A percentile compares a stretch with the other conserved stretches of the same genome.
phyloP scores from a whole-genome alignment of 176 grass and related monocot genomes.

The Chloris gayana region DNA sequence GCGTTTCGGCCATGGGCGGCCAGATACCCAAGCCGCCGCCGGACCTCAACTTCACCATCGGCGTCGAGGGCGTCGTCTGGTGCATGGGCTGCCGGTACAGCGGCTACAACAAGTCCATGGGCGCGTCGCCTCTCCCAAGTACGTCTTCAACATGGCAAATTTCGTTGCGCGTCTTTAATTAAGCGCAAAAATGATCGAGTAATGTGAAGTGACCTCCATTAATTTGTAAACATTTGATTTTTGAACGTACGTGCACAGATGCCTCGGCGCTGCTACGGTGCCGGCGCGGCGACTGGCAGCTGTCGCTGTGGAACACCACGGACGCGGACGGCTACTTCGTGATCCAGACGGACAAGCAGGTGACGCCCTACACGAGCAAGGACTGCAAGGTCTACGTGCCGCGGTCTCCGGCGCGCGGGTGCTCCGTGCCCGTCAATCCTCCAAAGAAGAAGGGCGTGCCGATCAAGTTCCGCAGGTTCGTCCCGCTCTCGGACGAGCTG shows the following conservation, averaged over 20 bases:
- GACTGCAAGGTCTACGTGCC: conserved; percentile 56
- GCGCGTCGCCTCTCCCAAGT: conserved; percentile 41
- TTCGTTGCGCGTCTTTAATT: too few relatives aligned
- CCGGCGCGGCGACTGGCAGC: conserved; percentile 21
- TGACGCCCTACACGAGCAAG: conserved; percentile 52
- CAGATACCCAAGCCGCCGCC: conserved; percentile 31
- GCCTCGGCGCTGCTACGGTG: conserved; percentile 54
- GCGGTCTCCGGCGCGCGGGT: conserved; percentile 40
- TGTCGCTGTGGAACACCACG: conserved; percentile 37
- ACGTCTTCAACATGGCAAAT: not conserved
- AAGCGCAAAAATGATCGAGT: too few relatives aligned
- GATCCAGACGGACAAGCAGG: conserved; percentile 58
- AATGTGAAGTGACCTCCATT: not conserved
- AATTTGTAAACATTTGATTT: not conserved
- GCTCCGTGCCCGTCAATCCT: conserved; percentile 33
- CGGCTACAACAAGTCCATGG: conserved; percentile 37
- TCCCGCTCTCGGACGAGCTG: conserved; percentile 38
- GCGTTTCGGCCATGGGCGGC: conserved; percentile 35
- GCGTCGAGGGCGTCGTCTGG: conserved; percentile 46
- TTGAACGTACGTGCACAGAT: conserved; percentile 41
- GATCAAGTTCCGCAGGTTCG: conserved; percentile 54
- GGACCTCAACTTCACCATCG: conserved; percentile 50
- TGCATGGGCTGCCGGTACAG: conserved; percentile 45
- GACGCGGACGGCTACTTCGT: conserved; percentile 60
- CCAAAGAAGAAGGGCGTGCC: conserved; percentile 2